A percentile compares a stretch with the other conserved stretches of the same genome.
Evolutionary conservation across 2,329 filamentous ascomycete genomes (phyloP).

Genomic region (Coniella vitis): DNA sequence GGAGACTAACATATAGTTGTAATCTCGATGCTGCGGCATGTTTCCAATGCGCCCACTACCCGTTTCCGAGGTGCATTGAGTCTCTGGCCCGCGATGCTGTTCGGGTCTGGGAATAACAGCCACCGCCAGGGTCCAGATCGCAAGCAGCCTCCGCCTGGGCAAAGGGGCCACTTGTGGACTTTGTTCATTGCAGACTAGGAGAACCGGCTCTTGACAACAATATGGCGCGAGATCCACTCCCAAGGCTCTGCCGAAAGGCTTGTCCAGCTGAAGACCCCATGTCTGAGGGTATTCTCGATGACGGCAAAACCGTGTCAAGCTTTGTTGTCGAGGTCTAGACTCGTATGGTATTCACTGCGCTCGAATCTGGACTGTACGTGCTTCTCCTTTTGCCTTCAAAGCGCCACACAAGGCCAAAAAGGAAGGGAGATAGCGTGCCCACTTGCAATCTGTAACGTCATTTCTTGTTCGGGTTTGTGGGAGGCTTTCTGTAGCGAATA

Average conservation of each 20-base stretch:
- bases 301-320: too few relatives aligned
- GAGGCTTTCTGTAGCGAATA: not conserved
- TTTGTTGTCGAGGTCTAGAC: not conserved
- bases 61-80: not conserved
- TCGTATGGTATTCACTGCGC: too few relatives aligned
- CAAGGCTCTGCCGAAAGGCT: not conserved
- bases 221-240: slow-evolving; percentile 1
- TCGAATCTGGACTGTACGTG: not conserved
- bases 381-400: not conserved
- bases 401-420: too few relatives aligned
- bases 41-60: slow-evolving; percentile 14
- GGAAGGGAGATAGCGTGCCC: not conserved
- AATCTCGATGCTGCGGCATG: not conserved
- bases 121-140: not conserved
- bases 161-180: not conserved
- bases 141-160: not conserved
- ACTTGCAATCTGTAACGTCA: not conserved
- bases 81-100: not conserved
- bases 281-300: not conserved
- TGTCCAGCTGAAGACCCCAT: not conserved
- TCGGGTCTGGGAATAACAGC: not conserved
- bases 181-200: not conserved
- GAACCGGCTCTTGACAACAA: slow-evolving; percentile 1
- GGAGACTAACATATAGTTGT: not conserved
- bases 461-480: not conserved